Evolutionary conservation across 495 filamentous ascomycete species (phyloP), one percentile per base, ranked within the genome.

Genomic region (Penicillium cosmopolitanum): DNA sequence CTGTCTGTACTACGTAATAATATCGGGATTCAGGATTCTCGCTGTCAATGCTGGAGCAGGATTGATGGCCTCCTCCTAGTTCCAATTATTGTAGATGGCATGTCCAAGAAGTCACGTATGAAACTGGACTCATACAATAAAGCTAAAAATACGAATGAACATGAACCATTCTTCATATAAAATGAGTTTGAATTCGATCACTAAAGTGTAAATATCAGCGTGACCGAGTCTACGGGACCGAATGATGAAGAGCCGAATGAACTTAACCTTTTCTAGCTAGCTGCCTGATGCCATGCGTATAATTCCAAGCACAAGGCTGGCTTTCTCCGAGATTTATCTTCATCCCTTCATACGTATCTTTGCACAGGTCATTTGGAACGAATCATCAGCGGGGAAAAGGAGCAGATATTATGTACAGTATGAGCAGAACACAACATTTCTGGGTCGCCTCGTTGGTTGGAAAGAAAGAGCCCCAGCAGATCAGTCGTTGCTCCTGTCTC

Each of bases 271-370:
- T 16, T 16, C 15, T 7, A 9, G n/a, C 42, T 19, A 44, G n/a
- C n/a, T 8, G 8, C 42, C 10, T 31, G 28, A 31, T 31, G 28
- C 28, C 28, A 31, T 31, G 28, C 28, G 28, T 31, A 31, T 31
- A 31, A 31, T 9, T 9, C 8, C 28, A 53, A 31, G 13, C 25
- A 23, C 12, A 12, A 31, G 15, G 31, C 34, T 16, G 8, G 13
- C 18, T 13, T 21, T 31, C 16, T 19, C 10, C 18, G 10, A 38
- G 5, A 9, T 31, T 9, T 31, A 31, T 31, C 5, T 51, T 47
- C 21, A 47, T 42, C 52, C 60, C 60, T 63, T 59, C 38, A 58
- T 50, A 55, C 21, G 36, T 47, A 52, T 28, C 56, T 51, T 34
- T 43, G 21, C 38, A n/a, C 19, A 5, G 19, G 19, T 13, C 21